Base-by-base conservation (phyloP, 2,329 filamentous ascomycete species). In the Penicillium sp. region DNA sequence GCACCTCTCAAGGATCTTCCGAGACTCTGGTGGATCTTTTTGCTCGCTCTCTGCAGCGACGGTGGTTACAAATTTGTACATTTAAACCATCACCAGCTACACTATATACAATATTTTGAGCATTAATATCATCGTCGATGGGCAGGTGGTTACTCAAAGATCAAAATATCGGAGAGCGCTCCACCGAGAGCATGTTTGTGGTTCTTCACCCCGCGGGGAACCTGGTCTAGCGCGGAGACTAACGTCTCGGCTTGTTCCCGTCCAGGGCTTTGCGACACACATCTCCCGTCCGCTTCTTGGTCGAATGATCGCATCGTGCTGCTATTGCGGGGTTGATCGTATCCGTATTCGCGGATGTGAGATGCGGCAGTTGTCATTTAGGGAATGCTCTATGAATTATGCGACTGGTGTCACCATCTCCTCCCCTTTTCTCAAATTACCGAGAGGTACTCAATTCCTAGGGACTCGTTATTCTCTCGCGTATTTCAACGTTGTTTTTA, bases 221-320 rank as follows among this genome's bases (percentile, higher is more conserved):
- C 68, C 54, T 14, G 13, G 48, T 36, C 48, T 51, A 51, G 36
- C 13, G 43, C 38, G 2, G 38, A 51, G 48, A 20, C 31, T 51
- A 38, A 33, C 25, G 3, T 8, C 24, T 13, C 27, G n/a, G 30
- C 9, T 18, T 4, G 20, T 22, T 4, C 4, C 4, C 20, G 20
- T 22, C 20, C 10, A 11, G n/a, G 27, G 4, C 8, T 9, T 14
- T 2, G 11, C 20, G 9, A n/a, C 42, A 43, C 44, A 42, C 43
- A 46, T 33, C 41, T 22, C 4, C 36, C 48, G 36, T 3, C 20
- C 2, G 7, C 36, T 39, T 22, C 8, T 39, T 20, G 3, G 4
- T 33, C n/a, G 4, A 39, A 22, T 5, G 5, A 39, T 39, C 30
- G 9, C 36, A 39, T 10, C 16, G 7, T 22, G 36, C 36, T 20